These are phyloP conservation scores for Ophiocordyceps camponoti-leonardi DNA, from an alignment of 2,329 filamentous ascomycete genomes.

Conservation along the genomic window DNA sequence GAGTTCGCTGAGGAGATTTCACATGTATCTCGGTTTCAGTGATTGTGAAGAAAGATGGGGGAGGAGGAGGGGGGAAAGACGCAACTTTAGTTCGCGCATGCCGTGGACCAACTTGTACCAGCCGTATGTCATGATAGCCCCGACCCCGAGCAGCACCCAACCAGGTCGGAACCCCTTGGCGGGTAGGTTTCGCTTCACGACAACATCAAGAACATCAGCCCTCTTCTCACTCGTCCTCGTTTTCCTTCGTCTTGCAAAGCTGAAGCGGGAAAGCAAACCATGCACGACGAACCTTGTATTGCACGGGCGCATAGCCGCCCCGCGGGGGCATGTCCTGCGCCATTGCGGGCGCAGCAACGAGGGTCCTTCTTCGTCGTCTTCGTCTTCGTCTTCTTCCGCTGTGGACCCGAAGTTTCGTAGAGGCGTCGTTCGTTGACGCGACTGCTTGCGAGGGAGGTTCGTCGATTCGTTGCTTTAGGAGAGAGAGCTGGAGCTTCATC, in stretches of 20 bases:
- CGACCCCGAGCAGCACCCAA: slow-evolving; percentile 60
- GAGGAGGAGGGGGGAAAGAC: not conserved
- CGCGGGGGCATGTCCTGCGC: slow-evolving; percentile 92
- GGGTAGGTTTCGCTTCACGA: slow-evolving; percentile 67
- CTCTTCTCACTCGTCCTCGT: too few relatives aligned
- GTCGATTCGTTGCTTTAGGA: too few relatives aligned
- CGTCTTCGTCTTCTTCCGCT: too few relatives aligned
- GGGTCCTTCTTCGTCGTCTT: too few relatives aligned
- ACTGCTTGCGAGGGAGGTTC: too few relatives aligned
- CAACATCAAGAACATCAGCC: too few relatives aligned
- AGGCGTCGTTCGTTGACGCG: too few relatives aligned
- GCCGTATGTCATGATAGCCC: slow-evolving; percentile 68
- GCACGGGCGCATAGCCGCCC: slow-evolving; percentile 89
- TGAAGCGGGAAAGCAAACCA: too few relatives aligned
- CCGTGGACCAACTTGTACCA: slow-evolving; percentile 76
- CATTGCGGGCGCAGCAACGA: slow-evolving; percentile 39
- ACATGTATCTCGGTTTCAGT: too few relatives aligned
- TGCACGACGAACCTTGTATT: slow-evolving; percentile 67
- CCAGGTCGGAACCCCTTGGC: slow-evolving; percentile 76
- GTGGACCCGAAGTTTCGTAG: too few relatives aligned
- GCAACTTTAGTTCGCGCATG: slow-evolving; percentile 78
- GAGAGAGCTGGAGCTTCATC: too few relatives aligned
- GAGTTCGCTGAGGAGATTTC: slow-evolving; percentile 63
- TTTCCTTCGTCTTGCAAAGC: not conserved
- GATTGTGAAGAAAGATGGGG: too few relatives aligned